Evolutionary conservation across 441 rosid species (phyloP), one percentile per base, ranked within the genome.

Genomic region (Codiaeum variegatum): DNA sequence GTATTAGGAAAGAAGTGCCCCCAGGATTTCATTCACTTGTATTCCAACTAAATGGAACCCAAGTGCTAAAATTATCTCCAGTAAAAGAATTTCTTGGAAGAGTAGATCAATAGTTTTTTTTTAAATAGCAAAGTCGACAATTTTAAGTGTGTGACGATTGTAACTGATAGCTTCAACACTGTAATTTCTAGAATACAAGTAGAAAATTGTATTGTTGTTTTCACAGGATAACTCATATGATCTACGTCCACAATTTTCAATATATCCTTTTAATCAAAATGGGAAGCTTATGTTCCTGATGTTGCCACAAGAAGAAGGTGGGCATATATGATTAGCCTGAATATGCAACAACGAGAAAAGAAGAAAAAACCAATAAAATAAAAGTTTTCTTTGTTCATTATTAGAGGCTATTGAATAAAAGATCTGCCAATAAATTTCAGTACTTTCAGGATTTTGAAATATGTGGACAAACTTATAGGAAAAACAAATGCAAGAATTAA

Each of bases 251-350:
- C 80, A 77, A n/a, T 24, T 34, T 61, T 40, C 21, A 4, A 73
- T 73, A 15, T 77, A 73, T 19, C 9, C 34, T 34, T 62, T 72
- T 4, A 77, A 62, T 52, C 73, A 73, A 46, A 77, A 73, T 52
- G 80, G 80, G 69, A 28, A 62, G 55, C 64, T 68, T 26, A 75
- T 69, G 49, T 69, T 75, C 26, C 31, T 63, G 36, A 75, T 49
- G 23, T 75, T n/a, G 7, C 78, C 78, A 5, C 78, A 75, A 24
- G 78, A 75, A 62, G 73, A 68, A 52, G 78, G 69, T 8, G 69
- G 23, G 49, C 78, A 75, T 40, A 47, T 10, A 23, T 62, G 5
- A 56, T 4, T 40, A 3, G 28, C 3, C 28, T 44, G 56, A n/a
- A n/a, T n/a, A n/a, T n/a, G n/a, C n/a, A n/a, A n/a, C n/a, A n/a